phyloP scores from a whole-genome alignment of 805 yeast species.

The Maudiozyma barnettii region DNA sequence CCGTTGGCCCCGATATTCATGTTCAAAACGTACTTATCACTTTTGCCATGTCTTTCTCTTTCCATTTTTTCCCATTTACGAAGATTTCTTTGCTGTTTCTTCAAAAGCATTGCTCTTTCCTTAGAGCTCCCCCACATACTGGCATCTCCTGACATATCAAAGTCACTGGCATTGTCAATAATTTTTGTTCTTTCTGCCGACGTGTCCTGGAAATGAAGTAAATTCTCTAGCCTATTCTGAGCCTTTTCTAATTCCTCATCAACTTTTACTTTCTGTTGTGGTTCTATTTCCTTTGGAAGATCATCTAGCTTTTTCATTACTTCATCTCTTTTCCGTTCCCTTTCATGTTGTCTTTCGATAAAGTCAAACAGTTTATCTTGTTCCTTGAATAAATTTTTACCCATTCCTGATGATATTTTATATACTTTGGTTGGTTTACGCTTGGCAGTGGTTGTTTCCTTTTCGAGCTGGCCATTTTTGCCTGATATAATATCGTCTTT shows the following conservation, averaged over 20 bases:
- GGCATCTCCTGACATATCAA: conserved; percentile 41
- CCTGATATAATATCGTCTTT: conserved; percentile 32
- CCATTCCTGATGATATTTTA: conserved; percentile 51
- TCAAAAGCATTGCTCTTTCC: conserved; percentile 80
- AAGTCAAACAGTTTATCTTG: conserved; percentile 56
- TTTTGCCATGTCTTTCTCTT: conserved; percentile 57
- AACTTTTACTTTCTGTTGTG: conserved; percentile 31
- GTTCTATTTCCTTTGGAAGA: background rate
- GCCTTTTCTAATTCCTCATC: conserved; percentile 57
- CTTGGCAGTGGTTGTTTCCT: conserved; percentile 12
- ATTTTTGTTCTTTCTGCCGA: conserved; percentile 86
- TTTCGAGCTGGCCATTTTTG: conserved; percentile 11
- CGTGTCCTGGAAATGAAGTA: conserved; percentile 73
- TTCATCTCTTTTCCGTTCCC: conserved; percentile 31
- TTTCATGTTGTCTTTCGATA: conserved; percentile 41
- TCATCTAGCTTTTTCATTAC: conserved; percentile 19
- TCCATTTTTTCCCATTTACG: conserved; percentile 55
- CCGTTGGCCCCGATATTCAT: conserved; percentile 71
- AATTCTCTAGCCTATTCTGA: conserved; percentile 58
- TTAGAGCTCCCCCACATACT: conserved; percentile 75
- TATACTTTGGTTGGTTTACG: conserved; percentile 33
- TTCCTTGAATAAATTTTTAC: conserved; percentile 55
- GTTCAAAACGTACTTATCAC: conserved; percentile 56
- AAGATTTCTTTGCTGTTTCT: conserved; percentile 70
- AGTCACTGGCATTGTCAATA: conserved; percentile 86